Evolutionary conservation across 2,329 filamentous ascomycete genomes (phyloP).

Genomic region (Didymella segeticola): DNA sequence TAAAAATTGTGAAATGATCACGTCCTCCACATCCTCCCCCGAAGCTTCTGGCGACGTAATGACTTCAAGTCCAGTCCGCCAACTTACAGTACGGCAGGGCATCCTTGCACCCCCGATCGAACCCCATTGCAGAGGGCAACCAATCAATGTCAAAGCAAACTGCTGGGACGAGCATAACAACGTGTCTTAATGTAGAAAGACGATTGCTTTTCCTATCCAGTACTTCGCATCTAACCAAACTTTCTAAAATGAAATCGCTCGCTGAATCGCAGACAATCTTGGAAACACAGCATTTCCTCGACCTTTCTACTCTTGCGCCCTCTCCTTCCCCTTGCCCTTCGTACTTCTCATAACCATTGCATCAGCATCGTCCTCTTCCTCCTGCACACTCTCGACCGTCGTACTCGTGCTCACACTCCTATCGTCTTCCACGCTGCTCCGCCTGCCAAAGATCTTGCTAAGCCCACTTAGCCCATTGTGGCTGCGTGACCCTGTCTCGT

Average conservation of each 20-base stretch:
- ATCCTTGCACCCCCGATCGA: no score
- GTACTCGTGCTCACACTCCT: slow-evolving; percentile 6
- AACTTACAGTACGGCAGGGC: no score
- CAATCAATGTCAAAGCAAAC: no score
- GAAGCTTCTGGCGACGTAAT: no score
- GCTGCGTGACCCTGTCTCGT: background rate
- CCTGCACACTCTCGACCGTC: slow-evolving; percentile 14
- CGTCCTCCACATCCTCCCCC: no score
- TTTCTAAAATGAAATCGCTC: slow-evolving; percentile 4
- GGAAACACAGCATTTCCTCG: background rate
- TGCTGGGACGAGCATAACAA: no score
- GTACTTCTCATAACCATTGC: slow-evolving; percentile 12
- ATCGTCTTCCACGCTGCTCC: slow-evolving; percentile 11
- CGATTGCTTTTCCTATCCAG: background rate
- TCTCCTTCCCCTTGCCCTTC: slow-evolving; percentile 10
- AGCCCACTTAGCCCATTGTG: slow-evolving; percentile 8
- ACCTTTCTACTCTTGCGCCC: background rate
- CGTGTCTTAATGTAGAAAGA: no score
- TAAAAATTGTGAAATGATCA: no score
- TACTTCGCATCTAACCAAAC: background rate
- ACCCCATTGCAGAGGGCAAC: no score
- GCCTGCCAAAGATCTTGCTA: slow-evolving; percentile 15
- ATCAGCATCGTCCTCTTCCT: slow-evolving; percentile 9
- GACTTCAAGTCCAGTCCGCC: no score
- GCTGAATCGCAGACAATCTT: slow-evolving; percentile 62